Evolutionary conservation across 1,284 basidiomycete genomes (phyloP).

Genomic region (Singerocomus inundabilis): DNA sequence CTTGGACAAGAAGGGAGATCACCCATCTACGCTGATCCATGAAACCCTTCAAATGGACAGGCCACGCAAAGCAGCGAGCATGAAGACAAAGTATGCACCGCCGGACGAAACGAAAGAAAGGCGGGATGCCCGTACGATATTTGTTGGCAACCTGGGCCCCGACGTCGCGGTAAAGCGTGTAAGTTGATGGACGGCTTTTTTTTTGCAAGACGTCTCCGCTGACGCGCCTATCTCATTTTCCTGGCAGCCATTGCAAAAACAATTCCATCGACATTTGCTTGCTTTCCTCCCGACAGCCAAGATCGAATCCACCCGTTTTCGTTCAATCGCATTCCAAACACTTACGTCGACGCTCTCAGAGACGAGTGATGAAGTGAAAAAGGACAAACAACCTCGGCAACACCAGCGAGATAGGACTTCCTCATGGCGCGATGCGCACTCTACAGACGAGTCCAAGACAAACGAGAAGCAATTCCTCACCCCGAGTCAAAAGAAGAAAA

Average conservation of each 20-base stretch:
- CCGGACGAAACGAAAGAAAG: constrained; percentile 66
- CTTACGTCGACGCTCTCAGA: constrained; percentile 67
- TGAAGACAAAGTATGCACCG: constrained; percentile 50
- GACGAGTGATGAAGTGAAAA: constrained; percentile 35
- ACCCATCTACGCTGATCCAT: constrained; percentile 29
- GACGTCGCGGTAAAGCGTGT: constrained; percentile 79
- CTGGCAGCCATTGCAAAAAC: constrained; percentile 58
- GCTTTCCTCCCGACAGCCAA: constrained; percentile 67
- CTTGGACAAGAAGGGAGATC: constrained; percentile 13
- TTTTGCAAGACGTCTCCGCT: background rate
- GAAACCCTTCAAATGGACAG: constrained; percentile 34
- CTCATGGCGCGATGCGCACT: constrained; percentile 63
- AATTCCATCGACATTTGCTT: constrained; percentile 71
- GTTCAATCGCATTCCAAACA: constrained; percentile 82
- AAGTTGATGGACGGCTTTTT: constrained; percentile 20
- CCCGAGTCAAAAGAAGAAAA: constrained; percentile 86
- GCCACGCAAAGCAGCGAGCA: constrained; percentile 11
- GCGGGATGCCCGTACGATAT: constrained; percentile 82
- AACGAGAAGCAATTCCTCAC: constrained; percentile 72
- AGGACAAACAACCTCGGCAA: constrained; percentile 39
- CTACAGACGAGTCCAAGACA: constrained; percentile 42
- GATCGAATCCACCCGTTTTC: constrained; percentile 89
- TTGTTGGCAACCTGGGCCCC: constrained; percentile 88
- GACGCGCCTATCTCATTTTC: constrained; percentile 4
- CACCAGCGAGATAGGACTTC: constrained; percentile 63